Conservation (phyloP, 805 yeast species). For the Sungouiozyma intestinalis region DNA sequence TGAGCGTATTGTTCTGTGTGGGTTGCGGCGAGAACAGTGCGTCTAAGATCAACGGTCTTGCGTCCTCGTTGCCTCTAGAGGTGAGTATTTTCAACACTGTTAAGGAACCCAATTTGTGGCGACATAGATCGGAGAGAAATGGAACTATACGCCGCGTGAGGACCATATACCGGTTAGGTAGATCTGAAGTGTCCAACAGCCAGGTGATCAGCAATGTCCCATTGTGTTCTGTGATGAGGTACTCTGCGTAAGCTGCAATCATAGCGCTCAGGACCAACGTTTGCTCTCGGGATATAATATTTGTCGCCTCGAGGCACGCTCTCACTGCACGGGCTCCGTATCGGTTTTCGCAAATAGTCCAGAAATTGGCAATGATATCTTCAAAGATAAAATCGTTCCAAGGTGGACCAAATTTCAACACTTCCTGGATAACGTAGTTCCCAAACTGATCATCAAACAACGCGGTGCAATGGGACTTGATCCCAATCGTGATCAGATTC, state of each 20-base stretch:
- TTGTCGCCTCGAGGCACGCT: constrained; percentile 73
- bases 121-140: constrained; percentile 51
- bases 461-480: constrained; percentile 73
- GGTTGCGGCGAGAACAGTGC: constrained; percentile 37
- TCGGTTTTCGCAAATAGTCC: constrained; percentile 74
- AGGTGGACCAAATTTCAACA: constrained; percentile 79
- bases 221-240: constrained; percentile 70
- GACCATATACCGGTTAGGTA: constrained; percentile 53
- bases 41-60: constrained; percentile 51
- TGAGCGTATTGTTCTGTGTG: constrained; percentile 27
- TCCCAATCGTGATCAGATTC: constrained; percentile 52
- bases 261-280: constrained; percentile 62
- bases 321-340: constrained; percentile 93
- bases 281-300: constrained; percentile 51
- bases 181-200: constrained; percentile 77
- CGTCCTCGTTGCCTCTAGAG: constrained; percentile 49
- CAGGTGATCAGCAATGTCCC: constrained; percentile 88
- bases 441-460: constrained; percentile 93
- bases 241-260: constrained; percentile 67
- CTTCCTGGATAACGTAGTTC: constrained; percentile 93
- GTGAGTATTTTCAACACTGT: constrained; percentile 72
- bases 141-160: constrained; percentile 55
- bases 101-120: constrained; percentile 76
- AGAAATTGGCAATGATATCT: constrained; percentile 62
- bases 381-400: constrained; percentile 86